Conservation (phyloP, 345 rosid genomes). For the Pugionium cornutum region DNA sequence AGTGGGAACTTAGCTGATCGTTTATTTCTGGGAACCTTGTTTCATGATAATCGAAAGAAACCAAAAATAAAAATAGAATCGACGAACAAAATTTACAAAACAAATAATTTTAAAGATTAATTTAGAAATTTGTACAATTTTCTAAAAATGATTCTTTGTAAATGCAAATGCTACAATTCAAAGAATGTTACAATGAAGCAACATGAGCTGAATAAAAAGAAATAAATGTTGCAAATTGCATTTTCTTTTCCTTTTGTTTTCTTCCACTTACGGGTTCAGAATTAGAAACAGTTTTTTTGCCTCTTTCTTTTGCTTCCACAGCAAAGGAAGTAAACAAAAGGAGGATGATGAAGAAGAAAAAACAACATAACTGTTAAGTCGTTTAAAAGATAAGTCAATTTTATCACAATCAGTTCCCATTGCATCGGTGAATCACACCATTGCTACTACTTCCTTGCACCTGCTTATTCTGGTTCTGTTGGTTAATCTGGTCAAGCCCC, state of each 20-base stretch:
- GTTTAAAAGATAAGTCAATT: neutral
- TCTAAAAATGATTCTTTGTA: too few relatives aligned
- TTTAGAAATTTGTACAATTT: too few relatives aligned
- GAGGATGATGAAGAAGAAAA: constrained; percentile 13
- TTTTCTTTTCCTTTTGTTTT: neutral
- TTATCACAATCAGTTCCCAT: constrained; percentile 36
- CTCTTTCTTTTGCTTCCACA: constrained; percentile 21
- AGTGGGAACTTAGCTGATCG: too few relatives aligned
- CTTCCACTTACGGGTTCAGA: constrained; percentile 14
- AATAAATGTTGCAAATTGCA: constrained; percentile 24
- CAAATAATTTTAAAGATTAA: too few relatives aligned
- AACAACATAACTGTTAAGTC: constrained; percentile 39
- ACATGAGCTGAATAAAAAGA: neutral
- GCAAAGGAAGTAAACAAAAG: constrained; percentile 17
- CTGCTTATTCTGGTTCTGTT: constrained; percentile 39
- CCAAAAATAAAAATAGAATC: too few relatives aligned
- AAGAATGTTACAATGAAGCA: neutral
- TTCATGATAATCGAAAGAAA: too few relatives aligned
- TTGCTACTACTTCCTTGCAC: constrained; percentile 38
- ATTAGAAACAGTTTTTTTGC: constrained; percentile 26
- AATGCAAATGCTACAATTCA: constrained; percentile 7
- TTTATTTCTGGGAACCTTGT: too few relatives aligned
- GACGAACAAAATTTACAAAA: too few relatives aligned
- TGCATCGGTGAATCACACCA: constrained; percentile 42
- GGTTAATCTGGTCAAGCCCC: constrained; percentile 52